Base-by-base conservation (phyloP, 352 stramenopile species). In the Globisporangium nunn region DNA sequence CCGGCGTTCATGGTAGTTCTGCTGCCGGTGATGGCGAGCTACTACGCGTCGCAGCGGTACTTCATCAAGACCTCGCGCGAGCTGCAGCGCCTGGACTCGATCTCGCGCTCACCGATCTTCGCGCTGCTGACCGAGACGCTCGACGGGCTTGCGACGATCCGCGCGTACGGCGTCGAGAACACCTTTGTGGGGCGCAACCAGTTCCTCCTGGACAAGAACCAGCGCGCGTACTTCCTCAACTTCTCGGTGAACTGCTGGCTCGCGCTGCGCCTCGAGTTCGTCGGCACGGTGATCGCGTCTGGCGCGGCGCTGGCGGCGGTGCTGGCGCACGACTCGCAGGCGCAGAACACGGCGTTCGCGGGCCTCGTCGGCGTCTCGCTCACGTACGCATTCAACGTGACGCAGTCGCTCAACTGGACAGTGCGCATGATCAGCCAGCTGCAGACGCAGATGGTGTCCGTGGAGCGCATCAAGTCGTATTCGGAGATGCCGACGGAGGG, bases 161-260 rank as follows among this genome's bases (percentile, higher is more conserved):
- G 83, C 17, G 71, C 72, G 3, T 95, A n/a, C n/a, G n/a, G n/a
- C n/a, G n/a, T 92, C 56, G 59, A 75, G 29, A 77, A n/a, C n/a
- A n/a, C n/a, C n/a, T n/a, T n/a, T n/a, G n/a, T 81, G 72, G 70
- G 77, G 7, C 31, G 54, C 0, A 58, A 70, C 75, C 37, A 89
- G 5, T 98, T 98, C 59, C 83, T 96, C 58, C 66, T 95, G 10
- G n/a, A n/a, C n/a, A n/a, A n/a, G n/a, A n/a, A n/a, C n/a, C n/a
- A n/a, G n/a, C n/a, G n/a, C n/a, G n/a, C n/a, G n/a, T n/a, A n/a
- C n/a, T n/a, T n/a, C n/a, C 80, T 93, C 17, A 96, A 96, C 62
- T 59, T 85, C n/a, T n/a, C n/a, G 28, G 85, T 96, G 30, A 98
- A 98, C 61, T 95, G 95, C 44, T 99, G 96, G 96, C 71, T 99